These are phyloP conservation scores for Phoenix dactylifera DNA, from an alignment of 176 grass and related monocot species.

Conservation along the genomic window DNA sequence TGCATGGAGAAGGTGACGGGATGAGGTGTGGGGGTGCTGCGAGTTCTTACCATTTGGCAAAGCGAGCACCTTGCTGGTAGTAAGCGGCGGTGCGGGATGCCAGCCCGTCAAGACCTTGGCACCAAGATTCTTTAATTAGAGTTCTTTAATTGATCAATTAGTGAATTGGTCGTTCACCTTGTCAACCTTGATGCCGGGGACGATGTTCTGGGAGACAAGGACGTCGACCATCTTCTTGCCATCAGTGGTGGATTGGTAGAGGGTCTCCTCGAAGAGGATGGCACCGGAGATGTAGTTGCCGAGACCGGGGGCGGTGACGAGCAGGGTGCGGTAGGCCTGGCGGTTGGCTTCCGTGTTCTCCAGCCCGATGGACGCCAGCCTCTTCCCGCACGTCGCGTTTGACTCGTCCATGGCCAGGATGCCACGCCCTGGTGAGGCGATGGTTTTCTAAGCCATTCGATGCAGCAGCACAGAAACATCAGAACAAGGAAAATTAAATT, in stretches of 20 bases:
- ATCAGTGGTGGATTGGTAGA: conserved; percentile 13
- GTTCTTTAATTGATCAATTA: no score
- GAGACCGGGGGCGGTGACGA: conserved; percentile 4
- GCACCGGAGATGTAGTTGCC: conserved; percentile 19
- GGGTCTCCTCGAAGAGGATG: conserved; percentile 19
- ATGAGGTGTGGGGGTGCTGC: not conserved
- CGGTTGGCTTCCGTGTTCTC: conserved; percentile 21
- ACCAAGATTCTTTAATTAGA: conserved; percentile 9
- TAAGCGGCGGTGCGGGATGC: conserved; percentile 20
- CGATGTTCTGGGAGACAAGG: conserved; percentile 8
- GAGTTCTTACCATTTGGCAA: conserved; percentile 14
- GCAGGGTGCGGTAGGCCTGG: conserved; percentile 14
- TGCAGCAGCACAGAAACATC: no score
- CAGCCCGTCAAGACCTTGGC: conserved; percentile 16
- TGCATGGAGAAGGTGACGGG: not conserved
- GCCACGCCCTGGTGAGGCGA: conserved; percentile 11
- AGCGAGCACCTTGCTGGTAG: conserved; percentile 22
- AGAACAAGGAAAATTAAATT: no score
- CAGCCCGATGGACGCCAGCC: conserved; percentile 9
- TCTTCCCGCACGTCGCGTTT: conserved; percentile 14
- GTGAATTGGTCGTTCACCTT: conserved; percentile 5
- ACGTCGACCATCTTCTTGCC: conserved; percentile 15
- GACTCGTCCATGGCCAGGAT: conserved; percentile 25
- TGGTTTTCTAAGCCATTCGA: conserved; percentile 5
- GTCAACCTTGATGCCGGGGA: conserved; percentile 18